A percentile compares a stretch with the other conserved stretches of the same genome.
These are phyloP conservation scores for Phytopythium helicoides DNA, from an alignment of 352 stramenopile genomes.

Conservation along the genomic window DNA sequence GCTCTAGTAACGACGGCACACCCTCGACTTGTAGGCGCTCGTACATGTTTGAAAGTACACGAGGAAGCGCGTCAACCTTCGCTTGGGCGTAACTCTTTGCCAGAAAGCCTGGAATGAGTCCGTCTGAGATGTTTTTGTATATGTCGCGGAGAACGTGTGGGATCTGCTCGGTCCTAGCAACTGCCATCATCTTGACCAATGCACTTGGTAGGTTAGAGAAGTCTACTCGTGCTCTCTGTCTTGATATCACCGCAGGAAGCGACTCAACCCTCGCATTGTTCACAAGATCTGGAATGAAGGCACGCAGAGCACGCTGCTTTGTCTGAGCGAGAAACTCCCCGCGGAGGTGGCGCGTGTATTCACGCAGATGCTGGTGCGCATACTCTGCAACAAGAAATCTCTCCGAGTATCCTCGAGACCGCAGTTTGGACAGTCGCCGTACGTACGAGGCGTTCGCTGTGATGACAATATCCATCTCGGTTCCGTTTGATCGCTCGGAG, in stretches of 20 bases:
- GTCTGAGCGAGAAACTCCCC: slow-evolving; percentile 53
- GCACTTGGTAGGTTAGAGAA: slow-evolving; percentile 40
- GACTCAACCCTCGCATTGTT: slow-evolving; percentile 28
- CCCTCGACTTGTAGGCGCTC: slow-evolving; percentile 49
- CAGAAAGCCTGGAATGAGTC: slow-evolving; percentile 29
- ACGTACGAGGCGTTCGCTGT: slow-evolving; percentile 64
- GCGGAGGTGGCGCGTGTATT: slow-evolving; percentile 40
- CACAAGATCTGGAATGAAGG: slow-evolving; percentile 40
- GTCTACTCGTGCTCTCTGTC: slow-evolving; percentile 40
- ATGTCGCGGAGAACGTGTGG: slow-evolving; percentile 59
- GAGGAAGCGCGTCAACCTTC: slow-evolving; percentile 41
- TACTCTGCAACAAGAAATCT: slow-evolving; percentile 58
- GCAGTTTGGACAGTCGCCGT: slow-evolving; percentile 45
- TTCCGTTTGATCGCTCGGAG: slow-evolving; percentile 55
- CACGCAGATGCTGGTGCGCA: slow-evolving; percentile 42
- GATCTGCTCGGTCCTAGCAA: slow-evolving; percentile 53
- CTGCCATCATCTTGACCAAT: slow-evolving; percentile 45
- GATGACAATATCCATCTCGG: slow-evolving; percentile 46
- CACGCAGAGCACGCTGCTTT: slow-evolving; percentile 49
- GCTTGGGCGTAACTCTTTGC: slow-evolving; percentile 19
- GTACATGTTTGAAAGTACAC: slow-evolving; percentile 52
- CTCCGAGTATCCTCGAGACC: slow-evolving; percentile 42
- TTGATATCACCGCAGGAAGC: slow-evolving; percentile 33
- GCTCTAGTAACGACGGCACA: slow-evolving; percentile 38
- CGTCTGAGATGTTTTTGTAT: slow-evolving; percentile 58